Evolutionary conservation across 306 rosid species (phyloP), one percentile per base, ranked within the genome.

Genomic region (Casuarina cunninghamiana): DNA sequence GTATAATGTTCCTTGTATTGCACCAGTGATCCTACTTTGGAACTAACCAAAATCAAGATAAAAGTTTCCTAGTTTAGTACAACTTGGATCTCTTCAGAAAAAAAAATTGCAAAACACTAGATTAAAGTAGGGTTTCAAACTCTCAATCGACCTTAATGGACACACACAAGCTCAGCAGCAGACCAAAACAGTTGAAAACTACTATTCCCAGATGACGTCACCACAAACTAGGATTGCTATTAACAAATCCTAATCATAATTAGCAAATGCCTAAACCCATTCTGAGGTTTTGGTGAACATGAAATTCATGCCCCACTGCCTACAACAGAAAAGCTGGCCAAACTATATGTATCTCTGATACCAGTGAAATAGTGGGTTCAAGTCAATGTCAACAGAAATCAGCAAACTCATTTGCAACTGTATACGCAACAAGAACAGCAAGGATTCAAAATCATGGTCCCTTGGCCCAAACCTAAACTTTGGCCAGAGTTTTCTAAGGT

Each of bases 241-340:
- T 26, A 67, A 17, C 12, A 67, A 67, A 67, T 43, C 32, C 37
- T 15, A 42, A 67, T 4, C 13, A 67, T 42, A 50, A 67, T 42
- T 41, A 67, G 45, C 50, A 32, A 43, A 67, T 13, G 50, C 49
- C 17, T 39, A 66, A 67, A 17, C 32, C 37, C 26, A 42, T n/a
- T 42, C 32, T 39, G 5, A 63, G 50, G 71, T 39, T 68, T 61
- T 54, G 69, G 54, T 38, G 46, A 37, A 48, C 50, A 72, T 5
- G 37, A n/a, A 74, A 21, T 50, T 44, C 66, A 9, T 51, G 11
- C 38, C n/a, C 13, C 9, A 53, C 26, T 21, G 48, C 77, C 74
- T 65, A 74, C 17, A 49, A 46, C 66, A 49, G 45, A 51, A 81
- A 43, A 53, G 78, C 42, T 71, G 77, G 37, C 51, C 7, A 50